Evolutionary conservation across 192 early-diverging fungal genomes (phyloP).

Genomic region (Entomortierella chlamydospora): DNA sequence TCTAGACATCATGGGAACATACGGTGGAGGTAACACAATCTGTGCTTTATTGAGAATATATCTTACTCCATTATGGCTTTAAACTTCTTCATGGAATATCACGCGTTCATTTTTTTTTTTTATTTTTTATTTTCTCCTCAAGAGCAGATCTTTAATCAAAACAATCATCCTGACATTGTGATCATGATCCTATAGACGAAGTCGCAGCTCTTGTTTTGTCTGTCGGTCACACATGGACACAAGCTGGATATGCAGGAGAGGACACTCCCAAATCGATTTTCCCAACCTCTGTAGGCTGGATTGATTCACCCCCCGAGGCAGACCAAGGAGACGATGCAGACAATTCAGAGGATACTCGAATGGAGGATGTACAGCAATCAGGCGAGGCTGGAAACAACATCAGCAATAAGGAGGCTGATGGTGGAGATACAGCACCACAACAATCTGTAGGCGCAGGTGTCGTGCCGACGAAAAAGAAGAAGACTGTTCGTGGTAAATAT

Average conservation of each 20-base stretch:
- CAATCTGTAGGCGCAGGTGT: constrained; percentile 19
- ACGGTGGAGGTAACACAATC: constrained; percentile 44
- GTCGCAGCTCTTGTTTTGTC: constrained; percentile 95
- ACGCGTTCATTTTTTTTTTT: background rate
- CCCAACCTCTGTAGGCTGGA: constrained; percentile 81
- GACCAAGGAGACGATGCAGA: constrained; percentile 52
- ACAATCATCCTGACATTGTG: background rate
- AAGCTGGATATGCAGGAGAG: constrained; percentile 98
- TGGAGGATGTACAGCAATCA: constrained; percentile 42
- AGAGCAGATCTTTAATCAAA: constrained; percentile 13
- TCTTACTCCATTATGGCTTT: too few species aligned
- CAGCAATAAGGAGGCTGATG: constrained; percentile 46
- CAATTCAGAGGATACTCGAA: constrained; percentile 51
- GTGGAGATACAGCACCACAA: constrained; percentile 53
- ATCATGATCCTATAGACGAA: constrained; percentile 72
- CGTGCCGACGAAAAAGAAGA: constrained; percentile 45
- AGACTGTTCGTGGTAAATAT: constrained; percentile 59
- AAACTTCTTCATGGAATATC: too few species aligned
- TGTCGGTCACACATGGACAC: constrained; percentile 86
- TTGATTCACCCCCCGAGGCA: constrained; percentile 53
- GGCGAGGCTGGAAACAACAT: constrained; percentile 43
- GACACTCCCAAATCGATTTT: constrained; percentile 92
- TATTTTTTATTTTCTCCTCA: background rate
- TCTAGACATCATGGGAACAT: constrained; percentile 43
- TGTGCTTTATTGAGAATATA: background rate